phyloP scores from a whole-genome alignment of 148 eudicot species.

The Simmondsia chinensis region DNA sequence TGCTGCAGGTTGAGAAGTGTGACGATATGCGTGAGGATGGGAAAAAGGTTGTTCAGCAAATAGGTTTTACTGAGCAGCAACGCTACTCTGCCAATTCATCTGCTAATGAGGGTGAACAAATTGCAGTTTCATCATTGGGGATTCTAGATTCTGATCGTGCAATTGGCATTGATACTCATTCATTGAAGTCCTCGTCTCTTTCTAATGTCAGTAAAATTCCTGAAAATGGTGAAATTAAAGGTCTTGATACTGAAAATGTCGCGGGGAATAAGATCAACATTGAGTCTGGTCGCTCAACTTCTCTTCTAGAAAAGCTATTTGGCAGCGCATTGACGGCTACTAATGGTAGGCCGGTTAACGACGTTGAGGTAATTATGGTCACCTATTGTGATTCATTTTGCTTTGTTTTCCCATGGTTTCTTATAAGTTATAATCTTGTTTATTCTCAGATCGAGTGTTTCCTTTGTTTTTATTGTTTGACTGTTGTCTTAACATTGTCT shows the following conservation, averaged over 20 bases:
- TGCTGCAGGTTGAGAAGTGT: conserved; percentile 36
- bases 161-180: conserved; percentile 11
- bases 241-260: conserved; percentile 25
- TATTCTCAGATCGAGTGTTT: too few species aligned
- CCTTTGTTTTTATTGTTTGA: too few species aligned
- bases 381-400: neutral
- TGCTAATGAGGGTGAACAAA: conserved; percentile 16
- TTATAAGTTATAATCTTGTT: too few species aligned
- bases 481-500: too few species aligned
- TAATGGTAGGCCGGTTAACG: conserved; percentile 16
- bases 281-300: conserved; percentile 36
- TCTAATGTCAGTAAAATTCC: conserved; percentile 27
- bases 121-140: conserved; percentile 11
- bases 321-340: conserved; percentile 35
- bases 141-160: conserved; percentile 17
- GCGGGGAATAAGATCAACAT: conserved; percentile 25
- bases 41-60: conserved; percentile 15
- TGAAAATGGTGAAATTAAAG: conserved; percentile 27
- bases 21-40: conserved; percentile 29
- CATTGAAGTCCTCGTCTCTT: conserved; percentile 17
- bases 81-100: conserved; percentile 17
- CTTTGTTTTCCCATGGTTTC: neutral
- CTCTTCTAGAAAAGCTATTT: conserved; percentile 73
- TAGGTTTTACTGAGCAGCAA: conserved; percentile 13
- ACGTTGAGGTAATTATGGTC: conserved; percentile 38